Percentiles rank a stretch among this genome's conserved stretches.
These are phyloP conservation scores for Aspergillus funiculosus DNA, from an alignment of 495 filamentous ascomycete genomes.

Conservation along the genomic window DNA sequence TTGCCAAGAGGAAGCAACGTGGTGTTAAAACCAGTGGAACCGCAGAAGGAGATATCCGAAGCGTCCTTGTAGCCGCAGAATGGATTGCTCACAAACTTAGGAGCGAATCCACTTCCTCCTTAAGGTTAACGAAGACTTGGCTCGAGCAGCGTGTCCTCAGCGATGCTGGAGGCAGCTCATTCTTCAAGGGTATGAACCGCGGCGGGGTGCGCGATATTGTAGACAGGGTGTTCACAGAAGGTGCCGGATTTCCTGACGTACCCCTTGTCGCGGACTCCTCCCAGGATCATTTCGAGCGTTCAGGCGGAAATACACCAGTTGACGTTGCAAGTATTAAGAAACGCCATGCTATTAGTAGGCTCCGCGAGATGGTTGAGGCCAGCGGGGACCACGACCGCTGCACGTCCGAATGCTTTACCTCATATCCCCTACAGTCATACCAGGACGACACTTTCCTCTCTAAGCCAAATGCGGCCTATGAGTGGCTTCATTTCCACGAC, in stretches of 20 bases:
- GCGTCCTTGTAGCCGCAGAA: slow-evolving; percentile 88
- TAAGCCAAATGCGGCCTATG: slow-evolving; percentile 80
- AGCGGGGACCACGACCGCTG: slow-evolving; percentile 85
- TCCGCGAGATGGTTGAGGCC: slow-evolving; percentile 86
- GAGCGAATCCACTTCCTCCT: slow-evolving; percentile 37
- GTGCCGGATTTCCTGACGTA: slow-evolving; percentile 71
- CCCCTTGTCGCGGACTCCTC: slow-evolving; percentile 32
- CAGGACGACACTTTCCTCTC: slow-evolving; percentile 88
- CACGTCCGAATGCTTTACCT: slow-evolving; percentile 71
- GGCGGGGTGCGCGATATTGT: slow-evolving; percentile 79
- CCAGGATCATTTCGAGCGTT: slow-evolving; percentile 28
- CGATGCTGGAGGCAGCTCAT: slow-evolving; percentile 67
- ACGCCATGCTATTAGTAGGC: slow-evolving; percentile 65
- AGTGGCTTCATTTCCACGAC: slow-evolving; percentile 95
- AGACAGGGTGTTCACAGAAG: slow-evolving; percentile 78
- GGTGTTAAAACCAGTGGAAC: slow-evolving; percentile 47
- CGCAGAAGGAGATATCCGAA: slow-evolving; percentile 84
- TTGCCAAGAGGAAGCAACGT: slow-evolving; percentile 58
- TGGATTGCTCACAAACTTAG: slow-evolving; percentile 83
- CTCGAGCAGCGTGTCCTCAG: slow-evolving; percentile 71
- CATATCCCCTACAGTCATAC: slow-evolving; percentile 79
- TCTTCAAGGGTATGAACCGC: slow-evolving; percentile 68
- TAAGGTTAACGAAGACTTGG: slow-evolving; percentile 69
- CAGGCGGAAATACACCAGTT: slow-evolving; percentile 27
- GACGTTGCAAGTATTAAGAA: slow-evolving; percentile 71